These are phyloP conservation scores for Hysterium pulicare DNA, from an alignment of 2,329 filamentous ascomycete genomes.

Conservation along the genomic window DNA sequence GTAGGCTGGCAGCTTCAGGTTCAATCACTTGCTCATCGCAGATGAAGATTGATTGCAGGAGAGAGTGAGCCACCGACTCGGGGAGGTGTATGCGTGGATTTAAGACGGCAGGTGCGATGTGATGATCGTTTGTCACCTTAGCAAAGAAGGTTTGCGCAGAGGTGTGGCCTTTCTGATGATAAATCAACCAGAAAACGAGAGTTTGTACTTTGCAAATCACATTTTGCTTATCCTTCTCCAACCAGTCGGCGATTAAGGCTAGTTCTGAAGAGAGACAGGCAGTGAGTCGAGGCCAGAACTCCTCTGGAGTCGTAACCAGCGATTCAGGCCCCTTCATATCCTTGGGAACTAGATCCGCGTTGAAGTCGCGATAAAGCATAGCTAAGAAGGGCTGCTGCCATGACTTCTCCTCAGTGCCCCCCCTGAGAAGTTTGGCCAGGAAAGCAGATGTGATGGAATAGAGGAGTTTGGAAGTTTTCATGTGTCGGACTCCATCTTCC, in stretches of 20 bases:
- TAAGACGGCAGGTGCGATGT: constrained; percentile 20
- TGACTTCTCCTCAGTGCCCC: constrained; percentile 2
- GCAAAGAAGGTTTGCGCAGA: constrained; percentile 31
- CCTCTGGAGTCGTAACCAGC: constrained; percentile 9
- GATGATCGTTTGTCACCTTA: constrained; percentile 15
- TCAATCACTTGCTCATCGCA: constrained; percentile 9
- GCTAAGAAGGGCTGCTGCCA: constrained; percentile 28
- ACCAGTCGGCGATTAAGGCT: constrained; percentile 1
- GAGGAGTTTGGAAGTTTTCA: constrained; percentile 20
- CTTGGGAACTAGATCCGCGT: constrained; percentile 20
- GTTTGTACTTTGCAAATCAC: constrained; percentile 24
- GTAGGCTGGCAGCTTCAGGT: constrained; percentile 4
- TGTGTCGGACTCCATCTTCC: constrained; percentile 5
- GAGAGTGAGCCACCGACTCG: constrained; percentile 8
- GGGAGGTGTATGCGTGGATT: constrained; percentile 15
- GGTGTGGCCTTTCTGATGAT: constrained; percentile 23
- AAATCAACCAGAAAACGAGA: constrained; percentile 33
- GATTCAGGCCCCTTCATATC: constrained; percentile 12
- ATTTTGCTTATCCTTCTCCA: constrained; percentile 4
- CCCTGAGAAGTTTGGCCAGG: constrained; percentile 18
- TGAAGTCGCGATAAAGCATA: constrained; percentile 27
- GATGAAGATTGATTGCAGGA: constrained; percentile 27
- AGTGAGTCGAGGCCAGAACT: constrained; percentile 16
- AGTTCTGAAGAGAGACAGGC: constrained; percentile 4
- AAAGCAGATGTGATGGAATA: constrained; percentile 23